phyloP scores from a whole-genome alignment of 129 eudicot genomes.

The Cynara cardunculus region DNA sequence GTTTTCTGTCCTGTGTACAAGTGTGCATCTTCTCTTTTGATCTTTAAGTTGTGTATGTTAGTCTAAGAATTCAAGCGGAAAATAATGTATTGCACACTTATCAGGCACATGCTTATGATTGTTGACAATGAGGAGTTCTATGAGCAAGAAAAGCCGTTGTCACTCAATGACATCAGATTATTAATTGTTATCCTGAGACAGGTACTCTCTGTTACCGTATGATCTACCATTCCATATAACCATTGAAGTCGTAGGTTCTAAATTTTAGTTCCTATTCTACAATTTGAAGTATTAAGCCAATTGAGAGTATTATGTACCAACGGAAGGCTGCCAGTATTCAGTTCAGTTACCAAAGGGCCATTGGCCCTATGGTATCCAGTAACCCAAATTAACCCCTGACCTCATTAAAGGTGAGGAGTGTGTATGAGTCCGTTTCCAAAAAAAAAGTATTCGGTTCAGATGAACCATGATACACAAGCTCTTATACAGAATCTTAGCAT shows the following conservation, averaged over 20 bases:
- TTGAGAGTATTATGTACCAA: not conserved
- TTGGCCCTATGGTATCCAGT: not conserved
- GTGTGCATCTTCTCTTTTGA: constrained; percentile 33
- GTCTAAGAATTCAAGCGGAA: constrained; percentile 15
- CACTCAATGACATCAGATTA: constrained; percentile 72
- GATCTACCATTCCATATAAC: constrained; percentile 1
- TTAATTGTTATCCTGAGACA: constrained; percentile 86
- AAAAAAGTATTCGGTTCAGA: not conserved
- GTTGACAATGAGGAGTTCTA: constrained; percentile 97
- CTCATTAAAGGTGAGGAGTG: not conserved
- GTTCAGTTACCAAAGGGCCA: not conserved
- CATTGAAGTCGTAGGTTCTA: not conserved
- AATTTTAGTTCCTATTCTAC: not conserved
- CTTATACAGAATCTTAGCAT: not conserved
- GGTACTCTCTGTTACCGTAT: constrained; percentile 36
- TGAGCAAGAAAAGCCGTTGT: constrained; percentile 88
- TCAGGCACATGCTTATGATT: constrained; percentile 94
- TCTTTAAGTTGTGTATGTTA: not conserved
- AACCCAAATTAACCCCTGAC: not conserved
- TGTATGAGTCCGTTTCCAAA: not conserved
- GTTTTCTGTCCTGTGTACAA: constrained; percentile 97
- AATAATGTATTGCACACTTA: constrained; percentile 11
- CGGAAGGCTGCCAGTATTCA: not conserved
- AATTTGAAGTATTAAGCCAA: not conserved
- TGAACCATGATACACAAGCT: not conserved